Evolutionary conservation across 2,329 filamentous ascomycete species (phyloP).

Genomic region (Colletotrichum brevisporum): DNA sequence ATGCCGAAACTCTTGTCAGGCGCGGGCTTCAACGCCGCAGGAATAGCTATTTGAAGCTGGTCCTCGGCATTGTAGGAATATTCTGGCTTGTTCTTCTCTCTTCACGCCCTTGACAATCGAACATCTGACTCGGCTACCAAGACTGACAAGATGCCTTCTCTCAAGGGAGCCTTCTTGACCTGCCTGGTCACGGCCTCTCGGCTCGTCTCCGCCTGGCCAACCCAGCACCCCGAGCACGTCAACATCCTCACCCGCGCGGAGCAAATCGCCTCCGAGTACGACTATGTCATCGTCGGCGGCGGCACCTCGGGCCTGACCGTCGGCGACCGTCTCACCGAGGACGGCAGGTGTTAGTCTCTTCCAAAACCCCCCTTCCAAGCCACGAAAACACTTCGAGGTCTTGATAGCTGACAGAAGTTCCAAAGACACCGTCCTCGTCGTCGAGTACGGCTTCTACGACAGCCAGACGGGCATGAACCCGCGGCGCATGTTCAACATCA

Average conservation of each 20-base stretch:
- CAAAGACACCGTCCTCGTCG: constrained; percentile 43
- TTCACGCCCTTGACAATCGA: too few species aligned
- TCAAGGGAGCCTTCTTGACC: constrained; percentile 6
- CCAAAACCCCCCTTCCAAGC: fast-evolving
- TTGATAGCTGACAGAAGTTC: constrained; percentile 39
- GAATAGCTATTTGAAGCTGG: too few species aligned
- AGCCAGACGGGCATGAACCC: constrained; percentile 43
- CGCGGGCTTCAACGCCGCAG: too few species aligned
- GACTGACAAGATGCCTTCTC: constrained; percentile 22
- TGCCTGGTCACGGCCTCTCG: constrained; percentile 6
- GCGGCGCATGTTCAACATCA: constrained; percentile 48
- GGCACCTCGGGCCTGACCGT: constrained; percentile 60
- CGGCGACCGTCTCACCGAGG: constrained; percentile 54
- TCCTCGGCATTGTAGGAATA: too few species aligned
- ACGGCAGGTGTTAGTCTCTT: constrained; percentile 47
- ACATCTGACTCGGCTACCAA: too few species aligned
- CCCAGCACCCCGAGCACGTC: constrained; percentile 25
- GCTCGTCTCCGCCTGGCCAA: constrained; percentile 27
- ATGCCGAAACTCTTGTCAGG: too few species aligned
- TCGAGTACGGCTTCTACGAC: constrained; percentile 40
- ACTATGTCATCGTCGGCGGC: constrained; percentile 57
- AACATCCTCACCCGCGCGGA: constrained; percentile 32
- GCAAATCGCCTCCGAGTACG: constrained; percentile 40
- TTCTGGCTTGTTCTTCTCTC: not conserved
- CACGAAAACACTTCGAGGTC: too few species aligned